Conservation (phyloP, 805 yeast species). For the Lachancea lanzarotensis region DNA sequence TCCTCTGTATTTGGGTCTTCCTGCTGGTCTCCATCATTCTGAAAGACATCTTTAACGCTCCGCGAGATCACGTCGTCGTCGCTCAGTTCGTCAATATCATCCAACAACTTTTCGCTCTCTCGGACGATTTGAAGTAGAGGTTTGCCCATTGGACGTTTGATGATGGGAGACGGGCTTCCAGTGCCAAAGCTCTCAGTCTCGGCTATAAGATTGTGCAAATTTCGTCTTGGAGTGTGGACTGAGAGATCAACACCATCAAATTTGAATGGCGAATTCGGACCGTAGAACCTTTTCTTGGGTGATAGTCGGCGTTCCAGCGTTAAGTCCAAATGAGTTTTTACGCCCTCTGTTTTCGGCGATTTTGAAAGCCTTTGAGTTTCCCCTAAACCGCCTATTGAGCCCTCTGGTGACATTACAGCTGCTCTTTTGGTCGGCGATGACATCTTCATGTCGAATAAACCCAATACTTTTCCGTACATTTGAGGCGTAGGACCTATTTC, state of each 20-base stretch:
- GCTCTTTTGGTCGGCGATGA: constrained; percentile 26
- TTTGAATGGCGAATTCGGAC: constrained; percentile 29
- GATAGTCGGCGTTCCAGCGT: constrained; percentile 18
- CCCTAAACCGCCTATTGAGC: not conserved
- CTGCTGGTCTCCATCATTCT: constrained; percentile 3
- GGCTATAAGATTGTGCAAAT: not conserved
- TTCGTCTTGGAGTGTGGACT: constrained; percentile 19
- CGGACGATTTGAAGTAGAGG: constrained; percentile 25
- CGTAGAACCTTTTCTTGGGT: constrained; percentile 19
- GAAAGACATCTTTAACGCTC: constrained; percentile 9
- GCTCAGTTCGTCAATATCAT: constrained; percentile 13
- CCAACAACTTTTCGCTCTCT: constrained; percentile 27
- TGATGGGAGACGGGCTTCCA: constrained; percentile 29
- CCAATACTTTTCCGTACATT: constrained; percentile 65
- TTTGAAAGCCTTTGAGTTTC: not conserved
- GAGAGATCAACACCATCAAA: constrained; percentile 33
- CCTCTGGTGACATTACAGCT: constrained; percentile 2
- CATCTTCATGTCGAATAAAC: constrained; percentile 55
- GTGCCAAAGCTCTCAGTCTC: constrained; percentile 1
- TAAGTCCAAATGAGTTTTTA: constrained; percentile 18
- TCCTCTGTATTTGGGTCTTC: constrained; percentile 17
- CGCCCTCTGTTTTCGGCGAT: constrained; percentile 4
- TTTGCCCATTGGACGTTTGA: constrained; percentile 21
- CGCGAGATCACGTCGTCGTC: constrained; percentile 8
- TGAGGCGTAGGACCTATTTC: constrained; percentile 88